Percentiles rank a stretch among this genome's conserved stretches.
Evolutionary conservation across 139 green algal species (phyloP).

Genomic region (Chlamydomonas incerta): DNA sequence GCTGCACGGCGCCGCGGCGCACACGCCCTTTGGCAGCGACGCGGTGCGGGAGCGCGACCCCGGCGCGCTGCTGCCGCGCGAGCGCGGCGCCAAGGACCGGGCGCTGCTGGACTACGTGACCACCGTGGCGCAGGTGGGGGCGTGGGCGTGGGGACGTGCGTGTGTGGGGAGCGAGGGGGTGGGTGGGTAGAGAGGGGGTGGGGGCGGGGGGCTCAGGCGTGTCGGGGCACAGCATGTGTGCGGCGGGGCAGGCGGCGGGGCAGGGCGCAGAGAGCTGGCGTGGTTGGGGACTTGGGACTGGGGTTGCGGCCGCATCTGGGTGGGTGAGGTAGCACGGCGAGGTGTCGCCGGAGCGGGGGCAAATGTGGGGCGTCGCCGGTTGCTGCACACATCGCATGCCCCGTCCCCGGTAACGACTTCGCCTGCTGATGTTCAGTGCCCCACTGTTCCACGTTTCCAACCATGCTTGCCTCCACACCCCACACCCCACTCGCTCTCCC

Average conservation of each 20-base stretch:
- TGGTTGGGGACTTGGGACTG: background rate
- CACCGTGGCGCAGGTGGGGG: conserved; percentile 15
- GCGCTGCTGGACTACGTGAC: conserved; percentile 48
- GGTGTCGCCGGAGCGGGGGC: too few relatives aligned
- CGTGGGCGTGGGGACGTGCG: background rate
- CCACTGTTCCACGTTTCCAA: too few relatives aligned
- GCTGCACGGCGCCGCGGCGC: conserved; percentile 20
- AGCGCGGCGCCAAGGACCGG: conserved; percentile 24
- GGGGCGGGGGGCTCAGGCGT: too few relatives aligned
- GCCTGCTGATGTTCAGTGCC: too few relatives aligned
- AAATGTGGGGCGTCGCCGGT: too few relatives aligned
- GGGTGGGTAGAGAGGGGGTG: background rate
- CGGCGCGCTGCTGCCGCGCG: conserved; percentile 40
- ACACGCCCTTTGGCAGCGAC: conserved; percentile 26
- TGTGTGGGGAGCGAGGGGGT: background rate
- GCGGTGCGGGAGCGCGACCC: conserved; percentile 46
- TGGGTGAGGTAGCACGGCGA: too few relatives aligned
- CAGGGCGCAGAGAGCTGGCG: background rate
- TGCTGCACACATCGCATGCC: too few relatives aligned
- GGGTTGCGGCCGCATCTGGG: background rate
- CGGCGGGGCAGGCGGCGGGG: too few relatives aligned
- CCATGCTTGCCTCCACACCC: too few relatives aligned
- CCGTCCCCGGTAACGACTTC: too few relatives aligned
- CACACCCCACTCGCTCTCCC: too few relatives aligned
- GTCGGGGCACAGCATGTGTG: too few relatives aligned